phyloP scores from a whole-genome alignment of 768 basidiomycete genomes.

The Kwoniella sp. region DNA sequence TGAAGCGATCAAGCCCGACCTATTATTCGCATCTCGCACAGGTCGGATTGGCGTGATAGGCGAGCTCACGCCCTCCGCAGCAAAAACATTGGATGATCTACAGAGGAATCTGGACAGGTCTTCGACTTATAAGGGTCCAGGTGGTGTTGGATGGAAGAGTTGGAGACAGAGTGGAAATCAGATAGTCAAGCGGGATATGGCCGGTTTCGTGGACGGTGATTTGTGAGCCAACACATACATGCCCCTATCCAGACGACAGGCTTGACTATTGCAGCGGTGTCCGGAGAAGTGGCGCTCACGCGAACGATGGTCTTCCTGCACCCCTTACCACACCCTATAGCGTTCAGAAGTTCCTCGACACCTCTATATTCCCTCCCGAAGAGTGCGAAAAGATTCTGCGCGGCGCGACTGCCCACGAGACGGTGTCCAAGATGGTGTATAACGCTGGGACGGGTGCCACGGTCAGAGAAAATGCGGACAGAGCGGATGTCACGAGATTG shows the following conservation, averaged over 20 bases:
- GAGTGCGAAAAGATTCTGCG: slow-evolving; percentile 37
- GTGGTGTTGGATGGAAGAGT: slow-evolving; percentile 37
- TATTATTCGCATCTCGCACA: slow-evolving; percentile 48
- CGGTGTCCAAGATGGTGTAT: slow-evolving; percentile 16
- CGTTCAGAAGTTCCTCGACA: slow-evolving; percentile 48
- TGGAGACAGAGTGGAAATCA: slow-evolving; percentile 37
- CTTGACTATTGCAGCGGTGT: too few relatives aligned
- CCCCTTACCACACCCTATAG: too few relatives aligned
- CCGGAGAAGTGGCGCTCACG: too few relatives aligned
- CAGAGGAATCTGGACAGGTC: slow-evolving; percentile 51
- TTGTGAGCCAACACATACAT: too few relatives aligned
- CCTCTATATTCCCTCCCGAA: slow-evolving; percentile 17
- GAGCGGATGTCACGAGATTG: slow-evolving; percentile 40
- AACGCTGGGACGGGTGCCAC: slow-evolving; percentile 5
- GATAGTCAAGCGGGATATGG: slow-evolving; percentile 39
- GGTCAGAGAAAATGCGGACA: slow-evolving; percentile 19
- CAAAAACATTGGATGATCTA: slow-evolving; percentile 42
- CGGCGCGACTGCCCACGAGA: slow-evolving; percentile 36
- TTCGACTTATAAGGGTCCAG: slow-evolving; percentile 35
- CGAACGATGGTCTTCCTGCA: too few relatives aligned
- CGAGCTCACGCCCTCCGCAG: slow-evolving; percentile 41
- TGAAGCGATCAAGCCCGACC: slow-evolving; percentile 39
- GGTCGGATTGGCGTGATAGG: slow-evolving; percentile 51
- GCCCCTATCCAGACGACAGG: too few relatives aligned
- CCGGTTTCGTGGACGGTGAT: slow-evolving; percentile 54